Percentiles rank a stretch among this genome's conserved stretches.
Conservation (phyloP, 345 rosid genomes). For the Clarkia xantiana region DNA sequence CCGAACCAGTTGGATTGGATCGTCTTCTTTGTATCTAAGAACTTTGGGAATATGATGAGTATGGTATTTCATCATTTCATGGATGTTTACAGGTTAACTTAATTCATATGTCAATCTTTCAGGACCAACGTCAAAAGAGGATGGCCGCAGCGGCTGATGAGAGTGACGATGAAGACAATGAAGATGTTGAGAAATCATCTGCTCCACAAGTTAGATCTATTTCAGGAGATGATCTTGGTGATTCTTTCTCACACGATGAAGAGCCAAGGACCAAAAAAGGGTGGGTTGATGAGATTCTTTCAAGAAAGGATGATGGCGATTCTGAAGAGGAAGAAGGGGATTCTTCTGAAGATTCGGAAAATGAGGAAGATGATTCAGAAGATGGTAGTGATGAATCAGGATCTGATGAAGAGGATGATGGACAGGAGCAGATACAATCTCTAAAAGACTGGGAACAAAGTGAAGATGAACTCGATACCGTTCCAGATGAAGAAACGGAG, state of each 20-base stretch:
- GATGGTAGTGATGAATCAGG: slow-evolving; percentile 28
- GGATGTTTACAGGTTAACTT: neutral
- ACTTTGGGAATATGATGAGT: too few species aligned
- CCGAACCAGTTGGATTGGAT: too few species aligned
- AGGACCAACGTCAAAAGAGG: slow-evolving; percentile 80
- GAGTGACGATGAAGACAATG: slow-evolving; percentile 71
- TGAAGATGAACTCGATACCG: slow-evolving; percentile 57
- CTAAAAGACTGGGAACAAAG: slow-evolving; percentile 86
- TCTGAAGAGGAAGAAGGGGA: slow-evolving; percentile 42
- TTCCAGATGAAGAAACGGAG: slow-evolving; percentile 40
- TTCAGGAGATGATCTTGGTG: slow-evolving; percentile 92
- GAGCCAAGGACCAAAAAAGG: slow-evolving; percentile 40
- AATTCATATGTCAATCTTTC: slow-evolving; percentile 1
- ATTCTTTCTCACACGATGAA: slow-evolving; percentile 58
- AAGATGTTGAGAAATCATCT: slow-evolving; percentile 27
- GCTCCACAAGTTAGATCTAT: slow-evolving; percentile 23
- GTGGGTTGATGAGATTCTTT: slow-evolving; percentile 86
- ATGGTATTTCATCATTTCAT: neutral
- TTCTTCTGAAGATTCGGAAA: slow-evolving; percentile 44
- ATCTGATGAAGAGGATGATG: slow-evolving; percentile 34
- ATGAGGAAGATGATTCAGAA: slow-evolving; percentile 19
- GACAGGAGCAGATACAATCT: slow-evolving; percentile 15
- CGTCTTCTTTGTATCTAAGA: too few species aligned
- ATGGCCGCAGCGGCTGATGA: slow-evolving; percentile 60
- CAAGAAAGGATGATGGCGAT: slow-evolving; percentile 31